Evolutionary conservation across 2,329 filamentous ascomycete species (phyloP).

Genomic region (Tolypocladium pustulatum): DNA sequence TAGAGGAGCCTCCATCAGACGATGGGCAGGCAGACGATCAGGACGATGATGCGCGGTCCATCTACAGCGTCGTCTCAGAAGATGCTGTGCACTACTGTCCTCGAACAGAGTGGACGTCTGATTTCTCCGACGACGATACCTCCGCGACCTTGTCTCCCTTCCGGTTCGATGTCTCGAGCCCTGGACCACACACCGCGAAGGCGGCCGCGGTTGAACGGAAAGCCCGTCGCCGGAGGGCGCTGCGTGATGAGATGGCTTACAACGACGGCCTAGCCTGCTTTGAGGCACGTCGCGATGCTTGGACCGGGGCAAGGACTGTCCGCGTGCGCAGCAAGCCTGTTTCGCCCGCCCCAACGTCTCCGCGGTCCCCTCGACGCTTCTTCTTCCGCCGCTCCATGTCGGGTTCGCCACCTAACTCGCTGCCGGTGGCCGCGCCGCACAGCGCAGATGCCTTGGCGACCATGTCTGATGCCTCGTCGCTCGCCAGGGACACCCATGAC

Average conservation of each 20-base stretch:
- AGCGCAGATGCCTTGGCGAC: constrained; percentile 23
- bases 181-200: constrained; percentile 31
- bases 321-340: constrained; percentile 38
- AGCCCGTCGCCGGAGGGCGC: constrained; percentile 43
- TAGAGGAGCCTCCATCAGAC: constrained; percentile 12
- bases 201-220: constrained; percentile 36
- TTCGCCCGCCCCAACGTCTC: constrained; percentile 29
- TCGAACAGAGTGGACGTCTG: constrained; percentile 46
- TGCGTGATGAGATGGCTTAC: constrained; percentile 59
- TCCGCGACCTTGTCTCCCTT: constrained; percentile 35
- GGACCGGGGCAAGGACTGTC: constrained; percentile 66
- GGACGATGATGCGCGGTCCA: constrained; percentile 35
- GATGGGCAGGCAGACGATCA: constrained; percentile 21
- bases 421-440: constrained; percentile 11
- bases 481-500: constrained; percentile 23
- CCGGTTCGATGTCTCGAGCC: constrained; percentile 39
- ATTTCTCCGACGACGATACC: constrained; percentile 40
- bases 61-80: constrained; percentile 48
- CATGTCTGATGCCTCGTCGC: constrained; percentile 31
- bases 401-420: constrained; percentile 23
- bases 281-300: constrained; percentile 65
- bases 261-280: constrained; percentile 79
- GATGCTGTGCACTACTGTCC: constrained; percentile 39
- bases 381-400: constrained; percentile 38
- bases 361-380: constrained; percentile 36